A percentile compares a stretch with the other conserved stretches of the same genome.
Evolutionary conservation across 2,329 filamentous ascomycete species (phyloP).

Genomic region (Diaporthe sp.): DNA sequence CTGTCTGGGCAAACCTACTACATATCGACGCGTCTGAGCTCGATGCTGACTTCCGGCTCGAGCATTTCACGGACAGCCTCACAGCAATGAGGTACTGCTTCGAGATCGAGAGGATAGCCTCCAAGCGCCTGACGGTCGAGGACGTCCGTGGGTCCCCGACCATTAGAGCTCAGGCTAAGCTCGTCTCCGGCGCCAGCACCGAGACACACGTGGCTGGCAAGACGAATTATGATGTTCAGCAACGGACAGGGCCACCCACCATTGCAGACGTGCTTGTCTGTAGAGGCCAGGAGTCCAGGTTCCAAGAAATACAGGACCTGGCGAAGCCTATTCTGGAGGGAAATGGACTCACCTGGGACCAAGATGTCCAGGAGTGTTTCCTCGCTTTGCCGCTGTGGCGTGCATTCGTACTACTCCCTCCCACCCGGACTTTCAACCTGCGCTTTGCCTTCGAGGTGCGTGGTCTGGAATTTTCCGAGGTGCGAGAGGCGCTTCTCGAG

Average conservation of each 20-base stretch:
- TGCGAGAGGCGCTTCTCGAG: not conserved
- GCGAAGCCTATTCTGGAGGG: not conserved
- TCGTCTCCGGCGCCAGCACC: not conserved
- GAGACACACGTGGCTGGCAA: not conserved
- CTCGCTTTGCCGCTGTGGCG: not conserved
- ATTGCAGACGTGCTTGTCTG: not conserved
- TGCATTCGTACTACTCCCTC: not conserved
- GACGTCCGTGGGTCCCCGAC: not conserved
- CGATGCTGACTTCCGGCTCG: not conserved
- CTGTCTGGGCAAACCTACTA: not conserved
- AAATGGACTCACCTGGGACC: not conserved
- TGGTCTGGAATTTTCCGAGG: not conserved
- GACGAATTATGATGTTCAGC: not conserved
- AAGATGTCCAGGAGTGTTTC: not conserved
- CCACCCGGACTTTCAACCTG: not conserved
- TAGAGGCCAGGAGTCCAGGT: not conserved
- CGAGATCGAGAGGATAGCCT: not conserved
- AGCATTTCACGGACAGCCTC: slow-evolving; percentile 16
- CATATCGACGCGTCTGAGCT: not conserved
- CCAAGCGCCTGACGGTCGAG: slow-evolving; percentile 2
- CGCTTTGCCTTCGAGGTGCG: slow-evolving; percentile 1
- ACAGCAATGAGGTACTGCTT: slow-evolving; percentile 15
- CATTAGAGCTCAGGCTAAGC: not conserved
- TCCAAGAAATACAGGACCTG: not conserved
- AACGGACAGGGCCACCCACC: not conserved